Base-by-base conservation (phyloP, 75 land plant species). In the Pseudotsuga menziesii region DNA sequence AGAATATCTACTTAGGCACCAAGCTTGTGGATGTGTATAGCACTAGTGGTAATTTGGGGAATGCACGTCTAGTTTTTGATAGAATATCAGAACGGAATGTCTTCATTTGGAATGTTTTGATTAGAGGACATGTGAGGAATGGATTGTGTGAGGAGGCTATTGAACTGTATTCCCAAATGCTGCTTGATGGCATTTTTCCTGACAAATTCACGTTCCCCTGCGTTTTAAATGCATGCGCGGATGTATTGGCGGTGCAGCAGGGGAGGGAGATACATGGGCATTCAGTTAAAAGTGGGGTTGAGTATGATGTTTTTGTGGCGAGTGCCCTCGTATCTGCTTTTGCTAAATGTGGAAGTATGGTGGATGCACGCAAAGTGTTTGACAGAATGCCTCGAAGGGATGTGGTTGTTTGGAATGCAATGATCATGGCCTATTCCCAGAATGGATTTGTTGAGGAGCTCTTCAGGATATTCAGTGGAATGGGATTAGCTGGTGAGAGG, bases 351-450 rank as follows among this genome's bases (percentile, higher is more conserved):
- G 44, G 70, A 6, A 29, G 44, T 29, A 4, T 66, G 15, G 70
- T 32, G 20, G 41, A 66, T 66, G 70, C 70, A 66, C 5, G 70
- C 19, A 29, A 32, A 15, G 70, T 66, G 44, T 66, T 66, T 66
- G 70, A 66, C 44, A 16, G 19, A 66, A 66, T 66, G 70, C n/a
- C 44, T 66, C 26, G 17, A 16, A 36, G 70, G 35, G 44, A 66
- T 66, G 16, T 39, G 2, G 70, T 66, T 1, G 39, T 75, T 32
- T 80, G 82, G 82, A 80, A 78, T 64, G 41, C 55, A 4, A 55
- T 80, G 56, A 80, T 80, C 36, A 41, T 39, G 25, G 82, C 52
- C 4, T 80, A 61, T 66, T 25, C 71, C 22, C 80, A 77, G 23
- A 36, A 59, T 55, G 82, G 79, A n/a, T 12, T 64, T 58, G 57